Evolutionary conservation across 352 stramenopile genomes (phyloP).

Genomic region (Globisporangium abappressorium): DNA sequence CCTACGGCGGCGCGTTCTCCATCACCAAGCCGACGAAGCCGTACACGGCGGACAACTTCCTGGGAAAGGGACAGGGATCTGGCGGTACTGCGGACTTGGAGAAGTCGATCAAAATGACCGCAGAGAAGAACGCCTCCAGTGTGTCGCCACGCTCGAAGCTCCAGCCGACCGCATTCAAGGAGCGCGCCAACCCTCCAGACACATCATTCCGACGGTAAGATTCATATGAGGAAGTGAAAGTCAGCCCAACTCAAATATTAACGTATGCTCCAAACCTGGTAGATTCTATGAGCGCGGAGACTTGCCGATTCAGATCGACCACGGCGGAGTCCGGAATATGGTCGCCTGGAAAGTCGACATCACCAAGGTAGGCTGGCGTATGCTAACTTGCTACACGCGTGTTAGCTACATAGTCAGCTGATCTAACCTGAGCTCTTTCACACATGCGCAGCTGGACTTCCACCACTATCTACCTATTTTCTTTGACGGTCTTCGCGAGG

Average conservation of each 20-base stretch:
- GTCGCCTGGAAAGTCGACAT: constrained; percentile 97
- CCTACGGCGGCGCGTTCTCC: constrained; percentile 86
- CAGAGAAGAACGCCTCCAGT: constrained; percentile 30
- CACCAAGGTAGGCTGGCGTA: constrained; percentile 65
- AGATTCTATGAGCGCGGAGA: constrained; percentile 94
- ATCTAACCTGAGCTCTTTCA: background rate
- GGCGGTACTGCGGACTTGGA: constrained; percentile 82
- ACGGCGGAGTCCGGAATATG: constrained; percentile 94
- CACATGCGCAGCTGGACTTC: constrained; percentile 89
- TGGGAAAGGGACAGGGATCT: constrained; percentile 88
- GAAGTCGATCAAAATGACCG: constrained; percentile 38
- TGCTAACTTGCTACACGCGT: background rate
- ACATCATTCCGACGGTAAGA: constrained; percentile 73
- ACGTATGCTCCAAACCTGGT: background rate
- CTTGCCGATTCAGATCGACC: constrained; percentile 96
- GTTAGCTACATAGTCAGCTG: background rate
- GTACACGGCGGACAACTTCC: constrained; percentile 86
- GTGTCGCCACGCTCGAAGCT: constrained; percentile 49
- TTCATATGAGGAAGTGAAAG: no score
- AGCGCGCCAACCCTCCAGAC: constrained; percentile 92
- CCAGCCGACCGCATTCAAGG: constrained; percentile 84
- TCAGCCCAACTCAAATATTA: background rate
- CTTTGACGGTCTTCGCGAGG: constrained; percentile 96
- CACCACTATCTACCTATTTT: constrained; percentile 99
- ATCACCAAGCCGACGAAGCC: constrained; percentile 85